Evolutionary conservation across 805 yeast species (phyloP), one percentile per base, ranked within the genome.

Genomic region (Saccharomycopsis capsularis): DNA sequence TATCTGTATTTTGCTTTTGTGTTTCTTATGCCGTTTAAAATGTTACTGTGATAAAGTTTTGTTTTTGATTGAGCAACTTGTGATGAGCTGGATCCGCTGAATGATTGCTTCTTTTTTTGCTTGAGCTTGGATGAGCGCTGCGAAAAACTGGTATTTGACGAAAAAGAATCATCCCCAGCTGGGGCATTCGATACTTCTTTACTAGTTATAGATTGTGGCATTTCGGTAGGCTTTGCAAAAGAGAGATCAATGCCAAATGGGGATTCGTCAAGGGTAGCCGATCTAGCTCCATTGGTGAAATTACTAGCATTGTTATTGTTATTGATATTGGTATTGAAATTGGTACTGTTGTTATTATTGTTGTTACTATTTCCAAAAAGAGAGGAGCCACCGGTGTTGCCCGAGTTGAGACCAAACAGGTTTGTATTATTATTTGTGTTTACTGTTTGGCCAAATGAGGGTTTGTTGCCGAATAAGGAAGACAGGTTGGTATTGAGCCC

Each of bases 181-280:
- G 30, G 11, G 3, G 35, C 4, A 15, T 19, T 13, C n/a, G 38
- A 6, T 9, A 42, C 40, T 18, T 23, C 30, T 29, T 44, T 36
- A 4, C 21, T 32, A 13, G 52, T 45, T 21, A 53, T 44, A 13
- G 52, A 38, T 21, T 47, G 37, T 4, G 56, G 56, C 56, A 53
- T 53, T 30, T 50, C 50, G 3, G 29, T 46, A 21, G 47, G 23
- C n/a, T 35, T 45, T 3, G 34, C 39, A 25, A 40, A 40, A 4
- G 45, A 32, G 2, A 53, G 41, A 27, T 38, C 39, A 18, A 53
- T 37, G 23, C 56, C 56, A 51, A 47, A 53, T n/a, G 56, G 56
- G 7, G 51, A 47, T 23, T 42, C 52, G 25, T 51, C 51, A 16
- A 53, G 38, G 2, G 56, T 53, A 15, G 56, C 56, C 9, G 47